phyloP scores from a whole-genome alignment of 768 basidiomycete species.

The Boletus tylopilopsis region DNA sequence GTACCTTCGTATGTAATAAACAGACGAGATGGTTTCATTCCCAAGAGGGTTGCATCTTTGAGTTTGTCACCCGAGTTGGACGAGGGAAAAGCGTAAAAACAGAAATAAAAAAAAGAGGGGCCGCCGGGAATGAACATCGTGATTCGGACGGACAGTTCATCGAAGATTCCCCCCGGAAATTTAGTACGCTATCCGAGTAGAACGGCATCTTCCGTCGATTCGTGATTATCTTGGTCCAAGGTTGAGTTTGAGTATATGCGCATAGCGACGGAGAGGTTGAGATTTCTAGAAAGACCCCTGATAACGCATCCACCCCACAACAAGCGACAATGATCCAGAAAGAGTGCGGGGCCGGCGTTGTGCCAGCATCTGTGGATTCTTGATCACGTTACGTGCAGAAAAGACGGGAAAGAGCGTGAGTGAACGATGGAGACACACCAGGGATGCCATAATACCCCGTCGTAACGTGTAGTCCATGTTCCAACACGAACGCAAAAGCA shows the following conservation, averaged over 20 bases:
- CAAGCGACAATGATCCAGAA: conserved; percentile 4
- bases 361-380: neutral
- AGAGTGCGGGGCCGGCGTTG: conserved; percentile 4
- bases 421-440: neutral
- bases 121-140: conserved; percentile 11
- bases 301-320: neutral
- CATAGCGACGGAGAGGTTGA: neutral
- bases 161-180: neutral
- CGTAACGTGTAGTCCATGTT: conserved; percentile 4
- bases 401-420: neutral
- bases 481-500: neutral
- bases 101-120: neutral
- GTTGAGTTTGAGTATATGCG: neutral
- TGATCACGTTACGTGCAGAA: conserved; percentile 6
- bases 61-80: neutral
- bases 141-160: neutral
- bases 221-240: conserved; percentile 1
- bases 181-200: neutral
- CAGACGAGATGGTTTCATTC: neutral
- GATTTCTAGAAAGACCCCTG: neutral
- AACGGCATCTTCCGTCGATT: conserved; percentile 6
- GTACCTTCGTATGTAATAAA: conserved; percentile 15
- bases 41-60: neutral
- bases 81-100: neutral
- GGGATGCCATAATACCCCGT: conserved; percentile 13